phyloP scores from a whole-genome alignment of 164 flowering plant genomes.

The Buxus sempervirens region DNA sequence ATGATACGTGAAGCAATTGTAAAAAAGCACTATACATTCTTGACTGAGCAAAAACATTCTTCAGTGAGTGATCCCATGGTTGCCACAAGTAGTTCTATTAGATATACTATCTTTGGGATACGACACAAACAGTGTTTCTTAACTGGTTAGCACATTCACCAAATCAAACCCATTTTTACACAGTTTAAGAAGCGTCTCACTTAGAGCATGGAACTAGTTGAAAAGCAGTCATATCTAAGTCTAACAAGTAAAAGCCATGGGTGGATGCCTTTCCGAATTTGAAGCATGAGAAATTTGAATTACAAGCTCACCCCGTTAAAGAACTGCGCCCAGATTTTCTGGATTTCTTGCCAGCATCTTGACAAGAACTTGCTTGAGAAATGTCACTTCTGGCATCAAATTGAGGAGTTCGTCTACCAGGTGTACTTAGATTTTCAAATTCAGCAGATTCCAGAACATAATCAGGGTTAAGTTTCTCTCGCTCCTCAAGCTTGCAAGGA shows the following conservation, averaged over 20 bases:
- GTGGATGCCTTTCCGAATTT: neutral
- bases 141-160: neutral
- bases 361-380: conserved; percentile 20
- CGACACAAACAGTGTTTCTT: neutral
- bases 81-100: neutral
- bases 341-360: conserved; percentile 35
- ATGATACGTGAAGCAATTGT: too few species aligned
- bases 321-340: conserved; percentile 64
- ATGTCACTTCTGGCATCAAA: conserved; percentile 23
- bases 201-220: neutral
- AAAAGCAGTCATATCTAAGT: neutral
- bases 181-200: neutral
- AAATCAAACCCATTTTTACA: neutral
- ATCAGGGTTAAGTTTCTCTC: conserved; percentile 43
- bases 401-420: conserved; percentile 40
- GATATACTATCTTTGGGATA: neutral
- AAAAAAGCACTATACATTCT: too few species aligned
- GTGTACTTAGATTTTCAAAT: conserved; percentile 23
- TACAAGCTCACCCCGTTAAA: conserved; percentile 58
- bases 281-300: neutral
- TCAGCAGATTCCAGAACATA: conserved; percentile 41
- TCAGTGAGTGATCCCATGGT: neutral
- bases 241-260: neutral
- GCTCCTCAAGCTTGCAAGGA: conserved; percentile 23
- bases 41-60: neutral